Base-by-base conservation (phyloP, 2,329 filamentous ascomycete species). In the Pseudogymnoascus sp. region DNA sequence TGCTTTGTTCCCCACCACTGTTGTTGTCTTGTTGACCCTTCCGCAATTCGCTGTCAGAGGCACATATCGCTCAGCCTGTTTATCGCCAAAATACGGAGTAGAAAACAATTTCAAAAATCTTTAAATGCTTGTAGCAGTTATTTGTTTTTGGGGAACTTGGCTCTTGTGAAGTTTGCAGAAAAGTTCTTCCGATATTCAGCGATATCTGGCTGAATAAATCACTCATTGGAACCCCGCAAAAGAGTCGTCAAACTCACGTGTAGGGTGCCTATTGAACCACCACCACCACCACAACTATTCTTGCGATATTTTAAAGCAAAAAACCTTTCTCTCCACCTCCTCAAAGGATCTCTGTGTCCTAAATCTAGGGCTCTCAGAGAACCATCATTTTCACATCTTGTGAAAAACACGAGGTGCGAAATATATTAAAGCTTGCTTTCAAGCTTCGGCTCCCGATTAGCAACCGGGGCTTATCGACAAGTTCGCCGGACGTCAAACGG, bases 381-480 rank as follows among this genome's bases (percentile, higher is more conserved):
- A 33, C 29, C 1, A 33, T 21, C 48, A 55, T 33, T 17, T 55
- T 12, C 48, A 55, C 29, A 21, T 21, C 35, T 15, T 12, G 48
- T 33, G 29, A 35, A 33, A 33, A 9, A 17, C 27, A 13, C 13
- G 48, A 44, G 12, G 29, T 55, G 15, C 48, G 29, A 13, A 55
- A 55, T 55, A 33, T 33, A 21, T 21, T 55, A 55, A 55, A 35
- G 48, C 48, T 55, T 33, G 29, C 29, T 55, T 55, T 55, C 48
- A 55, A 55, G 48, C 48, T 55, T 55, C 48, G 48, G 48, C 29
- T 35, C 15, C 48, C 29, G 48, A 55, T 55, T 55, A 33, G 48
- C 48, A 55, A 59, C 58, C 21, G 38, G 58, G 33, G 17, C 58
- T 59, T 59, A 59, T 59, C 58, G 35, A 59, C 58, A 59, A 41